A percentile compares a stretch with the other conserved stretches of the same genome.
These are phyloP conservation scores for Fragaria nilgerrensis DNA, from an alignment of 306 rosid species.

Conservation along the genomic window DNA sequence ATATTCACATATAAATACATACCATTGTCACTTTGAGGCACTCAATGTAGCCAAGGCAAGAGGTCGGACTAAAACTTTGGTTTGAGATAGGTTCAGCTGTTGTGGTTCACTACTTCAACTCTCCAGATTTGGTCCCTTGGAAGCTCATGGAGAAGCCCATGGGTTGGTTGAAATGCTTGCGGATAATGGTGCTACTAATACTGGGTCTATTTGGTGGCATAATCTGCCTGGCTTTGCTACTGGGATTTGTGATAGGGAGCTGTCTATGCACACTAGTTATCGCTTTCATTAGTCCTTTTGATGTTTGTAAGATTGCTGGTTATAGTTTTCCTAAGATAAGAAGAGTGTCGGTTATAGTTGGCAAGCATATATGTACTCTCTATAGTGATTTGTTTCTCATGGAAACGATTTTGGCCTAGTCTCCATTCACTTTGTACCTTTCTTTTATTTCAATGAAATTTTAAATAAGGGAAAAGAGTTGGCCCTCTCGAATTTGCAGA, in stretches of 20 bases:
- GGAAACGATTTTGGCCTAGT: not conserved
- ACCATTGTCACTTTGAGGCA: not conserved
- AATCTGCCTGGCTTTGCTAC: not conserved
- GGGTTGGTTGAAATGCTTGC: not conserved
- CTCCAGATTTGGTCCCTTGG: not conserved
- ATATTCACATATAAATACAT: not conserved
- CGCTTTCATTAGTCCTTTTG: not conserved
- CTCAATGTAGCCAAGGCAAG: not conserved
- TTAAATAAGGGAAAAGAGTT: too few species aligned
- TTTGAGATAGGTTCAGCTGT: not conserved
- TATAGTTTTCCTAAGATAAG: not conserved
- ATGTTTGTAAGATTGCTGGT: not conserved
- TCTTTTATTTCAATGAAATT: too few species aligned
- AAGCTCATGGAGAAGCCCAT: not conserved
- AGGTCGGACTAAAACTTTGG: not conserved
- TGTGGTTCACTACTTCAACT: not conserved
- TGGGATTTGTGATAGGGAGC: not conserved
- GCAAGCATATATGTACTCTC: not conserved
- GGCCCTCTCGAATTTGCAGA: too few species aligned
- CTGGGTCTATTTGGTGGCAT: not conserved
- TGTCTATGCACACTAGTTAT: not conserved
- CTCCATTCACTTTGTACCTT: too few species aligned
- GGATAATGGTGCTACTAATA: not conserved
- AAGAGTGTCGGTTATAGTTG: too few species aligned
- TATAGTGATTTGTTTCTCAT: not conserved